phyloP scores from a whole-genome alignment of 371 early-diverging fungal genomes.

The Zychaea mexicana region DNA sequence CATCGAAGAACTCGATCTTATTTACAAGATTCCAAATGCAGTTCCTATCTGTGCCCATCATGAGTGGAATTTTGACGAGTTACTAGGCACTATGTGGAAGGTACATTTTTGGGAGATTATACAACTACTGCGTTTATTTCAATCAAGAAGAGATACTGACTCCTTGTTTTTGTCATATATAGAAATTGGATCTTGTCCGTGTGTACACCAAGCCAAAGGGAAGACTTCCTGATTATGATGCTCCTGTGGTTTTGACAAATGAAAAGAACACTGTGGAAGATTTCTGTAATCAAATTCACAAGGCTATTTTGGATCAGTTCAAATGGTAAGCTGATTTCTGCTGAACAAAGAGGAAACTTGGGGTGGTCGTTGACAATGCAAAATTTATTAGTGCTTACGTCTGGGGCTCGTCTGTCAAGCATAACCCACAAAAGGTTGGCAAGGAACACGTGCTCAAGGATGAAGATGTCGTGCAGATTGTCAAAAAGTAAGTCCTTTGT shows the following conservation, averaged over 20 bases:
- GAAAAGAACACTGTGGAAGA: constrained; percentile 86
- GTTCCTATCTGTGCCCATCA: constrained; percentile 98
- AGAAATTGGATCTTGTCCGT: constrained; percentile 77
- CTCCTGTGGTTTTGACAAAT: constrained; percentile 93
- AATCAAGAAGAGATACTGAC: not conserved
- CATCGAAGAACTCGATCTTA: constrained; percentile 91
- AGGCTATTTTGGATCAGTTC: constrained; percentile 93
- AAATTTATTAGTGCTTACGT: constrained; percentile 79
- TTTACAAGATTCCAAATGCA: constrained; percentile 98
- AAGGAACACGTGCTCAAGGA: constrained; percentile 94
- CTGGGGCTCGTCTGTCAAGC: constrained; percentile 99
- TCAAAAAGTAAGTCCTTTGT: constrained; percentile 38
- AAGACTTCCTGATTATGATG: constrained; percentile 94
- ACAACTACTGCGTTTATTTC: not conserved
- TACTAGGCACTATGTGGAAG: constrained; percentile 96
- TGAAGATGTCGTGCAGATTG: constrained; percentile 99
- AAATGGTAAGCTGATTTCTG: constrained; percentile 89
- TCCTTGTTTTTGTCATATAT: constrained; percentile 17
- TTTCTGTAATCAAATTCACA: constrained; percentile 99
- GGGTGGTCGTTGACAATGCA: not conserved
- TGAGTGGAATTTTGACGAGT: constrained; percentile 99
- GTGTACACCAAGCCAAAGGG: constrained; percentile 99
- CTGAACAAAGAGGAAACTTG: not conserved
- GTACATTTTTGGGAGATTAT: constrained; percentile 15
- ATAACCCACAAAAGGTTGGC: constrained; percentile 99